Percentiles rank a stretch among this genome's conserved stretches.
Conservation (phyloP, 2,329 filamentous ascomycete species). For the Trichoderma lentiforme region DNA sequence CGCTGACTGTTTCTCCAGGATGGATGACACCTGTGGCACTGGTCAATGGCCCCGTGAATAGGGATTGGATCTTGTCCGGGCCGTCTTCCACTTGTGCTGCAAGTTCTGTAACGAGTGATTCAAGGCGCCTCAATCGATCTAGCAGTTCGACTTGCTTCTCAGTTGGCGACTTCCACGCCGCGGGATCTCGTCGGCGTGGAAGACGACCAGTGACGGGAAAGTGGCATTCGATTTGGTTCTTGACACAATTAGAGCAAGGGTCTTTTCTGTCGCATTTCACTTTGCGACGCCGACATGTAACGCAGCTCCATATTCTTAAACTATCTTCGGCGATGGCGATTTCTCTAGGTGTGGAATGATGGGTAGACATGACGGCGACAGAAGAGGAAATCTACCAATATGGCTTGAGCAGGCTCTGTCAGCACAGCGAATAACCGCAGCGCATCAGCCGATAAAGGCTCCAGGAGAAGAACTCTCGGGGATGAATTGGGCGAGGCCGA, state of each 20-base stretch:
- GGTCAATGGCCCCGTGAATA: not conserved
- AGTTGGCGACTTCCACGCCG: not conserved
- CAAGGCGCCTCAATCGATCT: constrained; percentile 25
- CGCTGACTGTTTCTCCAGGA: not conserved
- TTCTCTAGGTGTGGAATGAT: not conserved
- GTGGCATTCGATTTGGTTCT: not conserved
- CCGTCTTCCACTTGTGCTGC: constrained; percentile 9
- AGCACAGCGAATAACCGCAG: not conserved
- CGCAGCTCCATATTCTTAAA: not conserved
- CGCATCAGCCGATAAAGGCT: not conserved
- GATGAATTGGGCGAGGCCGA: not conserved
- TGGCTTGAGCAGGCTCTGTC: not conserved
- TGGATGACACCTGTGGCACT: not conserved
- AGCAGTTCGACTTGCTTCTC: not conserved
- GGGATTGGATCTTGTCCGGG: not conserved
- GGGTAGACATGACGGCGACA: not conserved
- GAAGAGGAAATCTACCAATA: not conserved
- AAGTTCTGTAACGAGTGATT: constrained; percentile 27
- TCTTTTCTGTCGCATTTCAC: not conserved
- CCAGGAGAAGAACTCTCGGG: not conserved
- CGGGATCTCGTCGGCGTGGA: not conserved
- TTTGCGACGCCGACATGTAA: not conserved
- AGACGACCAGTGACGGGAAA: not conserved
- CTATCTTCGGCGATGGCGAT: not conserved
- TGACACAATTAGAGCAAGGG: not conserved